phyloP scores from a whole-genome alignment of 2,329 filamentous ascomycete species.

The Xylaria sp. region DNA sequence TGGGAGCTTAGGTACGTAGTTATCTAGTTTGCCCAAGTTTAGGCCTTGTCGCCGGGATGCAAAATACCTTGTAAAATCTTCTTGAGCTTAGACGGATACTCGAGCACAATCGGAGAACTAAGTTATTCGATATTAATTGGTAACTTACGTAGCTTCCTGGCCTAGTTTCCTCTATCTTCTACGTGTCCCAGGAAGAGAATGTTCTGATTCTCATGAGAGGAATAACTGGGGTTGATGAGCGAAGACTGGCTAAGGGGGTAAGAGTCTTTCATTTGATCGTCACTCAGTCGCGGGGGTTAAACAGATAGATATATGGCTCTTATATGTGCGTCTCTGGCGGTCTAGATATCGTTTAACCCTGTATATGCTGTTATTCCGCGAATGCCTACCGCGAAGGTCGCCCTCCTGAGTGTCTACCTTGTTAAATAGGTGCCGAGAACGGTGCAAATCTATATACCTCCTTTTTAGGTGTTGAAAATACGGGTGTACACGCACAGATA shows the following conservation, averaged over 20 bases:
- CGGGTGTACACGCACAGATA: neutral
- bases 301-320: neutral
- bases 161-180: too few species aligned
- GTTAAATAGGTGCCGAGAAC: neutral
- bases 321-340: neutral
- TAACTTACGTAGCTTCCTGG: neutral
- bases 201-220: neutral
- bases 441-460: conserved; percentile 1
- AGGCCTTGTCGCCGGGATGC: too few species aligned
- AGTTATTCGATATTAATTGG: too few species aligned
- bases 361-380: neutral
- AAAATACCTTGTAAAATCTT: too few species aligned
- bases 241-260: neutral
- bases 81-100: neutral
- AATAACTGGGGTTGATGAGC: neutral
- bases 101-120: neutral
- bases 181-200: too few species aligned
- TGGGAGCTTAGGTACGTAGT: neutral
- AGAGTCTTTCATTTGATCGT: neutral
- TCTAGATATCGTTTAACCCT: neutral
- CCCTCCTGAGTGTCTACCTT: neutral
- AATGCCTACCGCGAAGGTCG: neutral
- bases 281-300: too few species aligned
- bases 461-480: conserved; percentile 16
- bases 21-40: neutral